phyloP scores from a whole-genome alignment of 2,329 filamentous ascomycete species.

The Pyrenophora graminea region DNA sequence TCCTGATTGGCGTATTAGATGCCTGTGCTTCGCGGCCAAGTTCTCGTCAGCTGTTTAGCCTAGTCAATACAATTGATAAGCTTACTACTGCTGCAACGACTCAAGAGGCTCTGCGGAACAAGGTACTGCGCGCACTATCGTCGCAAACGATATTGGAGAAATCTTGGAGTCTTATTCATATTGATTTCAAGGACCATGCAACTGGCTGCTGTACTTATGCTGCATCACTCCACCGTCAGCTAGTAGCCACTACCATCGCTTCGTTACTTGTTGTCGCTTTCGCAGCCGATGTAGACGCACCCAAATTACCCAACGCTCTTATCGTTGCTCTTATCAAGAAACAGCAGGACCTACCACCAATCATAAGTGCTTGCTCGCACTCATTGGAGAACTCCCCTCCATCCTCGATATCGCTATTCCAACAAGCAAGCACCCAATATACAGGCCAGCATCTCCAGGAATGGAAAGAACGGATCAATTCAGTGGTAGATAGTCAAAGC shows the following conservation, averaged over 20 bases:
- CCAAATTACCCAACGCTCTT: conserved; percentile 21
- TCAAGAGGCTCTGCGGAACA: conserved; percentile 21
- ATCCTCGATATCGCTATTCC: conserved; percentile 37
- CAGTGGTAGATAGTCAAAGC: conserved; percentile 47
- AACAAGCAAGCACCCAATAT: conserved; percentile 47
- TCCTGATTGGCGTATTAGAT: conserved; percentile 24
- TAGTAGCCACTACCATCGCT: conserved; percentile 32
- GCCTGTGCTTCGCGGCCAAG: conserved; percentile 12
- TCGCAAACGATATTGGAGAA: conserved; percentile 29
- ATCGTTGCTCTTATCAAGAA: conserved; percentile 32
- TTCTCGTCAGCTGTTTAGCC: conserved; percentile 12
- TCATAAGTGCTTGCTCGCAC: conserved; percentile 25
- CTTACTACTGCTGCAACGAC: conserved; percentile 17
- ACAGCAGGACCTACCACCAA: conserved; percentile 27
- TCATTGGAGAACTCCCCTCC: neutral
- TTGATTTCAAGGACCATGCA: neutral
- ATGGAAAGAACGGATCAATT: conserved; percentile 55
- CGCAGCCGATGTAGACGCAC: conserved; percentile 18
- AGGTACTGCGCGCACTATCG: conserved; percentile 31
- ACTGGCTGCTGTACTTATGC: conserved; percentile 21
- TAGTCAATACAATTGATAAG: conserved; percentile 22
- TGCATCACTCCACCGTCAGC: conserved; percentile 15
- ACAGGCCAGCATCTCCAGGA: conserved; percentile 44
- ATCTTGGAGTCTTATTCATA: conserved; percentile 25
- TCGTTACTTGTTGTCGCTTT: conserved; percentile 36